phyloP scores from a whole-genome alignment of 1,284 basidiomycete species.

The Apiotrichum siamense region DNA sequence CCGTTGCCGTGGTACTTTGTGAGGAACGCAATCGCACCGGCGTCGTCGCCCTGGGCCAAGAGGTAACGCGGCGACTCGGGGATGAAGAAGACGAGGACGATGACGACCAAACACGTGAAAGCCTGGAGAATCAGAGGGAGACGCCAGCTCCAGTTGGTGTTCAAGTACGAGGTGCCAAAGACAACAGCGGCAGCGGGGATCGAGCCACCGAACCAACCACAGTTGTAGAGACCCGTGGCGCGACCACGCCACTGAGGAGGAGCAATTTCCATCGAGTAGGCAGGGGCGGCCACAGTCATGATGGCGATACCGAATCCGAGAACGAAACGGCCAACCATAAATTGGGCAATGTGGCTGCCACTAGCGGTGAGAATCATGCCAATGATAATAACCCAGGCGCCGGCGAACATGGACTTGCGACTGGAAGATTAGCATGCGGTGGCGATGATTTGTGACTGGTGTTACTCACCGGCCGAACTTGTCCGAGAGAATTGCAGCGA shows the following conservation, averaged over 20 bases:
- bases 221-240: conserved; percentile 51
- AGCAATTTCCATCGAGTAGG: conserved; percentile 54
- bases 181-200: conserved; percentile 38
- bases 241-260: conserved; percentile 62
- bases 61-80: conserved; percentile 44
- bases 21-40: conserved; percentile 28
- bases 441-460: neutral
- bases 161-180: conserved; percentile 31
- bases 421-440: conserved; percentile 20
- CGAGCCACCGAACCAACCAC: conserved; percentile 34
- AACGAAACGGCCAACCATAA: conserved; percentile 45
- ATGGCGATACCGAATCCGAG: conserved; percentile 45
- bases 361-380: conserved; percentile 41
- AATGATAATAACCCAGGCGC: conserved; percentile 48
- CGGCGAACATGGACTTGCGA: conserved; percentile 54
- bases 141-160: conserved; percentile 23
- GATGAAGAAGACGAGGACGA: conserved; percentile 21
- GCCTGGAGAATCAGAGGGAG: conserved; percentile 30
- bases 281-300: conserved; percentile 52
- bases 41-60: conserved; percentile 26
- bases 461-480: conserved; percentile 43
- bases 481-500: conserved; percentile 32
- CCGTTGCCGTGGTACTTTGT: conserved; percentile 33
- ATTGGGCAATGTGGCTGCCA: conserved; percentile 21
- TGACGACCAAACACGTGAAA: conserved; percentile 12